Percentiles rank a stretch among this genome's conserved stretches.
Conservation (phyloP, 2,329 filamentous ascomycete genomes). For the Aspergillus sp. region DNA sequence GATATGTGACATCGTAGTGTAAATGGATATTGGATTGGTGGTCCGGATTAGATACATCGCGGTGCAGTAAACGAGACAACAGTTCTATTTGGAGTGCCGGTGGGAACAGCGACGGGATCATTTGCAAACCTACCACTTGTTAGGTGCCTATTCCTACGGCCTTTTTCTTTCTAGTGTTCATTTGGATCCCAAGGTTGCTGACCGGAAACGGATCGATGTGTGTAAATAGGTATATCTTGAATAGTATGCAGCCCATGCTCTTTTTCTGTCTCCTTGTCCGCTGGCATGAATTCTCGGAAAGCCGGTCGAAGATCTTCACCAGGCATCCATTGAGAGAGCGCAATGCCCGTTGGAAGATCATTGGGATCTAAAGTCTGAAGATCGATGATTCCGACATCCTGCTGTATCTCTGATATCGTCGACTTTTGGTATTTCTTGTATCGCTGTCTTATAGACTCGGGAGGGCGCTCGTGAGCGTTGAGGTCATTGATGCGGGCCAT, state of each 20-base stretch:
- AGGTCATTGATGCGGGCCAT: slow-evolving; percentile 47
- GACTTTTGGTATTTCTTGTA: slow-evolving; percentile 75
- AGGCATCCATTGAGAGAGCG: slow-evolving; percentile 30
- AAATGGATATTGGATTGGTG: slow-evolving; percentile 91
- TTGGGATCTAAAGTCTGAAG: slow-evolving; percentile 41
- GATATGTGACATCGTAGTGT: slow-evolving; percentile 72
- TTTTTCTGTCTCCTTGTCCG: slow-evolving; percentile 6
- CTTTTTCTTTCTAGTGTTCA: slow-evolving; percentile 8
- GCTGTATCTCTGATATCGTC: slow-evolving; percentile 52
- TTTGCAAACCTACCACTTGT: slow-evolving; percentile 66
- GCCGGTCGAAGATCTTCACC: slow-evolving; percentile 28
- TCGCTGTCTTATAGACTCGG: slow-evolving; percentile 64
- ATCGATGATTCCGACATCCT: slow-evolving; percentile 60
- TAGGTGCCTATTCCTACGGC: slow-evolving; percentile 15
- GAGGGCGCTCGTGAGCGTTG: slow-evolving; percentile 77
- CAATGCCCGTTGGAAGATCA: slow-evolving; percentile 25
- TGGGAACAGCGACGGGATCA: slow-evolving; percentile 74
- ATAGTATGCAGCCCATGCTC: slow-evolving; percentile 15
- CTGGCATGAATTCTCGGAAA: slow-evolving; percentile 32
- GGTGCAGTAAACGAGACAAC: slow-evolving; percentile 72
- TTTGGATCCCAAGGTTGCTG: slow-evolving; percentile 19
- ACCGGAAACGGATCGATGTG: slow-evolving; percentile 38
- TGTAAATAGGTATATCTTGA: slow-evolving; percentile 36
- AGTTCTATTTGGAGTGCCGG: slow-evolving; percentile 66
- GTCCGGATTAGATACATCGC: slow-evolving; percentile 67